Conservation (phyloP, 2,329 filamentous ascomycete genomes). For the Beauveria sp. region DNA sequence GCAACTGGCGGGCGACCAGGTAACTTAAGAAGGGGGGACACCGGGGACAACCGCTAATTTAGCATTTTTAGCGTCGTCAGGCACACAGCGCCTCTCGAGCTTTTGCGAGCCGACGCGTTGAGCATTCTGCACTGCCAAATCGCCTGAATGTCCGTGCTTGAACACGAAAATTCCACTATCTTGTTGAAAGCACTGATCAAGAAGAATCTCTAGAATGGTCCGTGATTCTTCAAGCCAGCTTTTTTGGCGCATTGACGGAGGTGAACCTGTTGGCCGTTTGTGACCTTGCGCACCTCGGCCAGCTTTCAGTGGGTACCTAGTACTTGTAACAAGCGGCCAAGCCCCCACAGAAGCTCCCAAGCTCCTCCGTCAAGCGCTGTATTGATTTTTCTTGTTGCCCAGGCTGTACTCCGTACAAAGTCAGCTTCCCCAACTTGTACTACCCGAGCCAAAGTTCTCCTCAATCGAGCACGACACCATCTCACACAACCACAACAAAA, state of each 20-base stretch:
- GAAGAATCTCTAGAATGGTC: too few species aligned
- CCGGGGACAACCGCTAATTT: background rate
- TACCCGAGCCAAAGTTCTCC: background rate
- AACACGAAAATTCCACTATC: too few species aligned
- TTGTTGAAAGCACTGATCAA: too few species aligned
- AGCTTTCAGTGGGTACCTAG: background rate
- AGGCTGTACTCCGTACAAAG: background rate
- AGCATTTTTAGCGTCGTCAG: background rate
- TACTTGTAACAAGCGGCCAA: too few species aligned
- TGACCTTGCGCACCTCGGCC: background rate
- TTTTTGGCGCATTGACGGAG: background rate
- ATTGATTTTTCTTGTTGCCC: background rate
- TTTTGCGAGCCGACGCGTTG: background rate
- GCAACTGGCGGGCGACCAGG: background rate
- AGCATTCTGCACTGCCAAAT: background rate
- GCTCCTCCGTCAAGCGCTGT: background rate
- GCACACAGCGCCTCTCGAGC: background rate
- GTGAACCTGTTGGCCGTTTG: too few species aligned
- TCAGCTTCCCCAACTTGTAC: background rate
- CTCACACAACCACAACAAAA: background rate
- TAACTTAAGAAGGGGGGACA: background rate
- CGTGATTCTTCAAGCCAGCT: too few species aligned
- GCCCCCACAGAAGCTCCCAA: constrained; percentile 5
- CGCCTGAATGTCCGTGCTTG: too few species aligned
- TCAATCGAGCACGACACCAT: background rate